Evolutionary conservation across 345 rosid genomes (phyloP), one percentile per base, ranked within the genome.

Genomic region (Eucalyptus regnans): DNA sequence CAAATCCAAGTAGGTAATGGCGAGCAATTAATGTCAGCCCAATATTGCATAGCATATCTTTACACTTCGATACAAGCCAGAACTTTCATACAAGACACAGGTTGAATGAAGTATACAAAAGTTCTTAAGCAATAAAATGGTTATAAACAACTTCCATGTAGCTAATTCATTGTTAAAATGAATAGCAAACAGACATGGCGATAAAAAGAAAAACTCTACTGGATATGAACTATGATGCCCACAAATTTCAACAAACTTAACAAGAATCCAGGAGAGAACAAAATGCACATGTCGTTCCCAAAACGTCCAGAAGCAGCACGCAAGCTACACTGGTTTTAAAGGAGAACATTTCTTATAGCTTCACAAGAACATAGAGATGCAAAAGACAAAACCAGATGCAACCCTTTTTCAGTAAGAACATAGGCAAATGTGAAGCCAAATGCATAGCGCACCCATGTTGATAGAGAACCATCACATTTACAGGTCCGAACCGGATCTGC

Each of bases 241-340:
- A 25, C 84, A 41, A 76, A 76, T 41, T 41, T 41, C 5, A 3
- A 41, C 84, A 41, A 10, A 41, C 29, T 41, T 76, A 71, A 71
- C 81, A 71, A 71, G 44, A 71, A 71, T 71, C 44, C 81, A 71
- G 81, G 58, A 37, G 62, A 50, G 10, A 44, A 83, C 48, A 76
- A 76, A 76, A 76, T 41, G 84, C 0, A 44, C 71, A 89, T 93
- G 94, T 94, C 60, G 94, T 94, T 96, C 98, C 95, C 95, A 91
- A 94, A 96, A 95, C 96, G 94, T 95, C 96, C 96, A 95, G 88
- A 49, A 50, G 90, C 96, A 92, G 88, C 95, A 95, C 48, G 84
- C 48, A 50, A 3, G 93, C 94, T 91, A 90, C 92, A 68, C 71
- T 92, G 97, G 94, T 96, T 95, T 94, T 88, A 90, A 84, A 95